Percentiles rank a stretch among this genome's conserved stretches.
These are phyloP conservation scores for Coemansia sp. DNA, from an alignment of 192 early-diverging fungal genomes.

Conservation along the genomic window DNA sequence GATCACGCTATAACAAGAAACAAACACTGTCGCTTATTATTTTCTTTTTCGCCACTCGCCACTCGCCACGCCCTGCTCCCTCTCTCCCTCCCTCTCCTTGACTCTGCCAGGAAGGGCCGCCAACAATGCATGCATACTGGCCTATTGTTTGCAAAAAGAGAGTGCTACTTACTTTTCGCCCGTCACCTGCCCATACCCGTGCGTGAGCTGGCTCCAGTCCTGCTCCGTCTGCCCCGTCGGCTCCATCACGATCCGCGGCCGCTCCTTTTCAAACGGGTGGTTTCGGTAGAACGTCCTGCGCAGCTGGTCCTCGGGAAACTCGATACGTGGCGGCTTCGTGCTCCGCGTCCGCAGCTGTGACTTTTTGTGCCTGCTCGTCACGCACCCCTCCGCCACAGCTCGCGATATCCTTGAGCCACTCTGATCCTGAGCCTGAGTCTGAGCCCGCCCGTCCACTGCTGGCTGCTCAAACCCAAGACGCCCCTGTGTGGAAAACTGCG, in stretches of 20 bases:
- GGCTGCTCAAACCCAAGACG: conserved; percentile 39
- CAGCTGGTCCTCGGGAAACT: conserved; percentile 88
- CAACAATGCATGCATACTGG: neutral
- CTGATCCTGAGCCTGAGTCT: neutral
- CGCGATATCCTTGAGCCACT: conserved; percentile 18
- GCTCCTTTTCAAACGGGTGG: conserved; percentile 88
- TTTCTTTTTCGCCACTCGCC: neutral
- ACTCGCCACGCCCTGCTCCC: neutral
- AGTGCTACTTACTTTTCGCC: conserved; percentile 80
- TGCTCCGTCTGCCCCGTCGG: conserved; percentile 51
- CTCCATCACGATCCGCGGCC: conserved; percentile 76
- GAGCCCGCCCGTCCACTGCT: neutral
- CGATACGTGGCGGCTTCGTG: conserved; percentile 70
- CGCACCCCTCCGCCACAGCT: conserved; percentile 36
- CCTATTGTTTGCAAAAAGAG: neutral
- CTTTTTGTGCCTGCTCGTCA: conserved; percentile 51
- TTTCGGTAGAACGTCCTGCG: conserved; percentile 86
- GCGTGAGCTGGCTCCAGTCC: conserved; percentile 62
- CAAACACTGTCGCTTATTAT: neutral
- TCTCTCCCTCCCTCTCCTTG: conserved; percentile 2
- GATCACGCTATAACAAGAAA: conserved; percentile 61
- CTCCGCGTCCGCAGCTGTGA: conserved; percentile 64
- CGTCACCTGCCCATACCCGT: conserved; percentile 59
- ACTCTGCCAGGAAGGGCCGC: conserved; percentile 2
- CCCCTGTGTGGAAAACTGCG: conserved; percentile 42